These are phyloP conservation scores for Solanum clarkiae DNA, from an alignment of 257 asterid genomes.

Conservation along the genomic window DNA sequence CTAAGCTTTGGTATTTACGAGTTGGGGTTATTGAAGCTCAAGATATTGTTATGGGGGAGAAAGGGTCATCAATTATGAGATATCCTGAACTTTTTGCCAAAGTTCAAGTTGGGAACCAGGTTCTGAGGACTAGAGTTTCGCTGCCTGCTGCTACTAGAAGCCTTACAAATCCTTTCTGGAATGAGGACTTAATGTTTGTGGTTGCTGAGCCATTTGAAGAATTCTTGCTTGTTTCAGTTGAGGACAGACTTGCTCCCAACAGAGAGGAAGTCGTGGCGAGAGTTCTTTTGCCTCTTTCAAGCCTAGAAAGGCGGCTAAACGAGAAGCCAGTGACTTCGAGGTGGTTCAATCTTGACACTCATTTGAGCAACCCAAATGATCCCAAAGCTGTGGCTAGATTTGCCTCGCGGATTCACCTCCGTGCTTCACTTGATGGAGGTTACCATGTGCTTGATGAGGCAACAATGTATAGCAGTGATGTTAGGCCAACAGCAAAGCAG, in stretches of 20 bases:
- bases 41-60: conserved; percentile 52
- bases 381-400: conserved; percentile 40
- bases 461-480: conserved; percentile 74
- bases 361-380: conserved; percentile 27
- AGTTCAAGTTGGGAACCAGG: conserved; percentile 77
- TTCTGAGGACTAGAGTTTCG: conserved; percentile 54
- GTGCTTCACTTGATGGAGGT: conserved; percentile 73
- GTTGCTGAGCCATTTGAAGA: conserved; percentile 88
- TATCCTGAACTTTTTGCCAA: conserved; percentile 70
- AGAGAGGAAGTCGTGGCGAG: conserved; percentile 66
- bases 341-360: conserved; percentile 68
- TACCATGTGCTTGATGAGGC: conserved; percentile 91
- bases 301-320: conserved; percentile 52
- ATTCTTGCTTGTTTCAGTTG: conserved; percentile 41
- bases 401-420: conserved; percentile 71
- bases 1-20: conserved; percentile 79
- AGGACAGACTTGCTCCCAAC: conserved; percentile 53
- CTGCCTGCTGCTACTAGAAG: conserved; percentile 30
- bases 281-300: conserved; percentile 33
- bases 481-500: conserved; percentile 77
- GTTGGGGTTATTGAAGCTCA: conserved; percentile 76
- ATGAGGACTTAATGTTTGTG: conserved; percentile 72
- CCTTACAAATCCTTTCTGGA: conserved; percentile 62
- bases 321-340: conserved; percentile 52
- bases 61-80: conserved; percentile 43